phyloP scores from a whole-genome alignment of 1,284 basidiomycete genomes.

The Bondarzewia mesenterica region DNA sequence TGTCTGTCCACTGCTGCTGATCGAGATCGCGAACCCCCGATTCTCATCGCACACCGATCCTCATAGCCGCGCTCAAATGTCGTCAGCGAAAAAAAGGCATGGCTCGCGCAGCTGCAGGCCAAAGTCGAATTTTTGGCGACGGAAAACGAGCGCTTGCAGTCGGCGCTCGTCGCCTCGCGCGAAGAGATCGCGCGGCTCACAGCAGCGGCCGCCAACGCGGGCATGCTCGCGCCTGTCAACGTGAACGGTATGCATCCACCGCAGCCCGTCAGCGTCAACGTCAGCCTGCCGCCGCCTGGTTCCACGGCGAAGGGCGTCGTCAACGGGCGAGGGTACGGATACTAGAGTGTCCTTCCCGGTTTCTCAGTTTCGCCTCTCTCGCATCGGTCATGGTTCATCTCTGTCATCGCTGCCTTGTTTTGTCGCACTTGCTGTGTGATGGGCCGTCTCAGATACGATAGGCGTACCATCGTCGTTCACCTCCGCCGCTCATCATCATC shows the following conservation, averaged over 20 bases:
- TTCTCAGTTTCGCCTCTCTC: no score
- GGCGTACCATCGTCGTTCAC: background rate
- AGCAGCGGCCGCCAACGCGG: constrained; percentile 48
- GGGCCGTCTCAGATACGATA: background rate
- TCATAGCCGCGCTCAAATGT: constrained; percentile 90
- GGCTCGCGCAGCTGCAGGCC: constrained; percentile 87
- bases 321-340: constrained; percentile 21
- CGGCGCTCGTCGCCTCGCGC: constrained; percentile 66
- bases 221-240: constrained; percentile 18
- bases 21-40: background rate
- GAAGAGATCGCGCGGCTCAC: constrained; percentile 74
- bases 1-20: constrained; percentile 11
- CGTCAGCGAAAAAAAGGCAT: constrained; percentile 98
- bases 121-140: constrained; percentile 86
- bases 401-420: no score
- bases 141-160: constrained; percentile 90
- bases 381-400: no score
- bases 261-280: constrained; percentile 35
- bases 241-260: constrained; percentile 12
- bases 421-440: background rate
- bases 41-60: background rate
- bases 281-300: constrained; percentile 26
- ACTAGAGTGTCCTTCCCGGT: no score
- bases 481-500: background rate
- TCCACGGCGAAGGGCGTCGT: constrained; percentile 19